These are phyloP conservation scores for Lactarius hatsudake DNA, from an alignment of 768 basidiomycete genomes.

Conservation along the genomic window DNA sequence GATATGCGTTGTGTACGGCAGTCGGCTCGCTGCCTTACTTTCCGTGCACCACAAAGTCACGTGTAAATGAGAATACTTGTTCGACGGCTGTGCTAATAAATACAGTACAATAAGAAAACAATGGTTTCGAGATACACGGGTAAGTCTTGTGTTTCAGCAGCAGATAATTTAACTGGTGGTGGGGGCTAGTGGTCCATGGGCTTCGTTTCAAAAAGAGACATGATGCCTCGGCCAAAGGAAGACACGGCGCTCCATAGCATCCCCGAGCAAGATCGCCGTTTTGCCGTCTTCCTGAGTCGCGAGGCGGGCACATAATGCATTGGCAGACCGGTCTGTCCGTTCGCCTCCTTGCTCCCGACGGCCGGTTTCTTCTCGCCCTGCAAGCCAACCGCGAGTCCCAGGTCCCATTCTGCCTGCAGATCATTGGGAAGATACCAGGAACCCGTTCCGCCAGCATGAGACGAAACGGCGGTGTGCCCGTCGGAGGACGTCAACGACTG, in stretches of 20 bases:
- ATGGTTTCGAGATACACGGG: background rate
- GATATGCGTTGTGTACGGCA: background rate
- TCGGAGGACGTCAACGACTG: slow-evolving; percentile 20
- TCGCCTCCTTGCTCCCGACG: background rate
- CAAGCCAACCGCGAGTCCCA: background rate
- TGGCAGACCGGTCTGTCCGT: slow-evolving; percentile 13
- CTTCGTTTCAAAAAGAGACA: slow-evolving; percentile 14
- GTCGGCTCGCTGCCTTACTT: background rate
- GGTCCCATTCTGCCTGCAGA: slow-evolving; percentile 18
- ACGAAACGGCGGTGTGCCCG: slow-evolving; percentile 16
- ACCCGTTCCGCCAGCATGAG: slow-evolving; percentile 5
- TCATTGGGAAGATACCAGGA: slow-evolving; percentile 22
- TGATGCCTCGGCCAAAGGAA: slow-evolving; percentile 18
- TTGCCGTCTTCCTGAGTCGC: slow-evolving; percentile 20
- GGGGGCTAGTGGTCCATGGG: slow-evolving; percentile 1
- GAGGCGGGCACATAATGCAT: slow-evolving; percentile 23
- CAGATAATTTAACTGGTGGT: slow-evolving; percentile 8
- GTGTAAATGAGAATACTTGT: slow-evolving; percentile 4
- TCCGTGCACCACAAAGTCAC: slow-evolving; percentile 13
- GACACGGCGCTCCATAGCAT: slow-evolving; percentile 19
- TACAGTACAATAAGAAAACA: slow-evolving; percentile 7
- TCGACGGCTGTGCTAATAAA: background rate
- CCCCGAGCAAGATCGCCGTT: slow-evolving; percentile 21
- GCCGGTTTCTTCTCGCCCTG: slow-evolving; percentile 4
- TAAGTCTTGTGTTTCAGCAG: background rate